phyloP scores from a whole-genome alignment of 2,329 filamentous ascomycete species.

The Ceratocystis huliohia region DNA sequence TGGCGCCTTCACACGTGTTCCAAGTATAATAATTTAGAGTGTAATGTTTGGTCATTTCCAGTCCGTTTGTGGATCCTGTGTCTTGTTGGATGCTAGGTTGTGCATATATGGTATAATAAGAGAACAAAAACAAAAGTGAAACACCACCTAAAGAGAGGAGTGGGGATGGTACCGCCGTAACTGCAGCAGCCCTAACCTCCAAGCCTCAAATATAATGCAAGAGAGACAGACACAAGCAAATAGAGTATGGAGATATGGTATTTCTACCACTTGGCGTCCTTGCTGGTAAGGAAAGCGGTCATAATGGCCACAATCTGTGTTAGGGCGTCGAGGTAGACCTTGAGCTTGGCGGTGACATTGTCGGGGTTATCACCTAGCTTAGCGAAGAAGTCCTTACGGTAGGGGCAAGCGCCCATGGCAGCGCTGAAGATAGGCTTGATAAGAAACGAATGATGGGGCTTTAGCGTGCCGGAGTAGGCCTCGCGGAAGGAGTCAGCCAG shows the following conservation, averaged over 20 bases:
- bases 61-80: not conserved
- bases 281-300: slow-evolving; percentile 43
- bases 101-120: not conserved
- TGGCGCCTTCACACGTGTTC: not conserved
- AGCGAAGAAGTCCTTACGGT: slow-evolving; percentile 82
- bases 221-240: not conserved
- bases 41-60: not conserved
- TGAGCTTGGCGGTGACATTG: slow-evolving; percentile 52
- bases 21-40: not conserved
- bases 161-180: not conserved
- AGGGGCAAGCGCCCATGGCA: slow-evolving; percentile 86
- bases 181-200: not conserved
- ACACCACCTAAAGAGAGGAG: not conserved
- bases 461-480: slow-evolving; percentile 77
- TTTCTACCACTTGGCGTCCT: slow-evolving; percentile 46
- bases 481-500: slow-evolving; percentile 74
- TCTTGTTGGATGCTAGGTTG: not conserved
- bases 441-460: slow-evolving; percentile 79
- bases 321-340: slow-evolving; percentile 61
- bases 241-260: not conserved
- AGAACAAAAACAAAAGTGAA: not conserved
- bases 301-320: slow-evolving; percentile 70
- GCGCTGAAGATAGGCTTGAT: slow-evolving; percentile 86
- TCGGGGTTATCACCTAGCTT: slow-evolving; percentile 62
- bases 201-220: not conserved